Evolutionary conservation across 352 stramenopile genomes (phyloP).

Genomic region (Phytophthora europaea): DNA sequence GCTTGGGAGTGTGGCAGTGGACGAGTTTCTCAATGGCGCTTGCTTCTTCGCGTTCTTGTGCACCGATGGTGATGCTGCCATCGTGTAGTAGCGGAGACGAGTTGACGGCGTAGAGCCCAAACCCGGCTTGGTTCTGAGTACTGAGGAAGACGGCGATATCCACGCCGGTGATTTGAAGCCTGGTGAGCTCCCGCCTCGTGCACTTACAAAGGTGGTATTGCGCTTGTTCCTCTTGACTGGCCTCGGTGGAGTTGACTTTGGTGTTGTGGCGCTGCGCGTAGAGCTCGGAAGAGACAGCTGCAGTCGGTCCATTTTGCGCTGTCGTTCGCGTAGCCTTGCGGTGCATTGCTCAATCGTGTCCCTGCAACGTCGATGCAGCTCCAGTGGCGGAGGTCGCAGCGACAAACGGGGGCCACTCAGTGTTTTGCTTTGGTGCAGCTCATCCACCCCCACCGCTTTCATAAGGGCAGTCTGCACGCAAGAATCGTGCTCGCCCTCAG

Average conservation of each 20-base stretch:
- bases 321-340: conserved; percentile 20
- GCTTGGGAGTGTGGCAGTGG: neutral
- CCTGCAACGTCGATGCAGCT: conserved; percentile 28
- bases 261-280: neutral
- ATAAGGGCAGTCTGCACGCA: neutral
- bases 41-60: neutral
- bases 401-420: neutral
- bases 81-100: neutral
- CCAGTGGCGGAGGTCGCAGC: conserved; percentile 9
- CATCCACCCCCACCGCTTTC: neutral
- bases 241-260: conserved; percentile 17
- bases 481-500: neutral
- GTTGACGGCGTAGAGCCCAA: neutral
- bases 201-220: neutral
- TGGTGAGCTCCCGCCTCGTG: neutral
- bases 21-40: neutral
- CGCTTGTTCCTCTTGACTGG: conserved; percentile 25
- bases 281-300: conserved; percentile 12
- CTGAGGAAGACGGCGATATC: neutral
- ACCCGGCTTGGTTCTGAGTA: neutral
- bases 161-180: neutral
- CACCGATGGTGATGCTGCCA: neutral
- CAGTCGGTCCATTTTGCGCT: conserved; percentile 37
- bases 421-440: neutral
- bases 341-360: conserved; percentile 28